Evolutionary conservation across 1,284 basidiomycete genomes (phyloP), one percentile per base, ranked within the genome.

Genomic region (Chalciporus sp.): DNA sequence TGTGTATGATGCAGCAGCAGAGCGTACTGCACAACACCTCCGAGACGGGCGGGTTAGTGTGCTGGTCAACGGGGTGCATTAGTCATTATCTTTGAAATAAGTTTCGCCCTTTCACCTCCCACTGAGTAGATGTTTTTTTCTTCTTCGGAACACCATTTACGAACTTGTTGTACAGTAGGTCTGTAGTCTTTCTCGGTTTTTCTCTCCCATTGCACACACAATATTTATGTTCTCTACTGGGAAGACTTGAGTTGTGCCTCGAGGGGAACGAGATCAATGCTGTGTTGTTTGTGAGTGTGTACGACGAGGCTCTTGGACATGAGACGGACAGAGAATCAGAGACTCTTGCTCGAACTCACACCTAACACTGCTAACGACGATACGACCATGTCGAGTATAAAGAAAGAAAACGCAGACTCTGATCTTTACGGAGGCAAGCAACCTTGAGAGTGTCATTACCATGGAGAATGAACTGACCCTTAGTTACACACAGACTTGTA

Each of bases 1-100:
- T 69, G 87, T 86, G 23, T 92, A 92, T 67, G 90, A 92, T 66
- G 90, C 90, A 0, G 88, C 85, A 1, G 89, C 88, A 16, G 90
- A 92, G 69, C 80, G 87, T 56, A 84, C 83, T 48, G 74, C 79
- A 60, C 79, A 88, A 72, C 75, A 84, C 47, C 72, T 88, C 45
- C 71, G 73, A 53, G 78, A 84, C 51, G 77, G 72, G 28, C 56
- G 48, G 26, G 12, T 61, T 65, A 48, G 60, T 63, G 61, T 70
- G 20, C 61, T 71, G 26, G 72, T 76, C 3, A 76, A 72, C 23
- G 72, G 74, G 9, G 73, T 76, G 42, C 75, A 75, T 58, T 76
- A 64, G 44, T 41, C 42, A 49, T 35, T 35, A 33, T 53, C 29
- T 17, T 26, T 19, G 35, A 49, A 29, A 41, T 29, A 43, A 19